Conservation (phyloP, 129 eudicot genomes). For the Cynara cardunculus region DNA sequence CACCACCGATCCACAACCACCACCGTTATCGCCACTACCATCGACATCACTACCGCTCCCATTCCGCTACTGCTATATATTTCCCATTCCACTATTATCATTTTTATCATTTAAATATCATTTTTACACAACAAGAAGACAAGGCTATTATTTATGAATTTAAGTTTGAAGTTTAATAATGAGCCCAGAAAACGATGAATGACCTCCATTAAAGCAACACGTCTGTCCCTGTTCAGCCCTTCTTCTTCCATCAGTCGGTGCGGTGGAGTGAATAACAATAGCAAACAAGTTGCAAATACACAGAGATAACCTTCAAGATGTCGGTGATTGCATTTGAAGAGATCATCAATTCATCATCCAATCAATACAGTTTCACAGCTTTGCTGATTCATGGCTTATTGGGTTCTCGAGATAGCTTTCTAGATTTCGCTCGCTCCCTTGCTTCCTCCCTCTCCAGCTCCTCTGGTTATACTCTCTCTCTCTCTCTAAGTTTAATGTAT, state of each 20-base stretch:
- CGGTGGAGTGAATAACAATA: neutral
- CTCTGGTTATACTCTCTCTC: constrained; percentile 10
- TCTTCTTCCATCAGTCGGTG: neutral
- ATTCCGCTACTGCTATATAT: too few relatives aligned
- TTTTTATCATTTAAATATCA: too few relatives aligned
- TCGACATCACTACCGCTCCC: too few relatives aligned
- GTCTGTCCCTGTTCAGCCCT: neutral
- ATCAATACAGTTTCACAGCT: constrained; percentile 43
- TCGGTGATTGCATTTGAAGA: constrained; percentile 59
- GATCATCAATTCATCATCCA: constrained; percentile 18
- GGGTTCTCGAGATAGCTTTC: constrained; percentile 66
- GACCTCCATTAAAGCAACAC: neutral
- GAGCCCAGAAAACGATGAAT: neutral
- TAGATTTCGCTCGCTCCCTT: constrained; percentile 61
- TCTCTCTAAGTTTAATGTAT: neutral
- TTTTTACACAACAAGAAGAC: too few relatives aligned
- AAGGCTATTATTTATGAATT: neutral
- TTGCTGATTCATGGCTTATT: constrained; percentile 74
- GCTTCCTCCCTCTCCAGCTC: constrained; percentile 51
- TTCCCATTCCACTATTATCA: too few relatives aligned
- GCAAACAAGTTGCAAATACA: neutral
- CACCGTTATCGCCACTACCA: too few relatives aligned
- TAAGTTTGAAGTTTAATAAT: neutral
- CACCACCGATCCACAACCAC: too few relatives aligned
- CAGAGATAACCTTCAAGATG: neutral